Evolutionary conservation across 495 filamentous ascomycete genomes (phyloP).

Genomic region (Darksidea phi): DNA sequence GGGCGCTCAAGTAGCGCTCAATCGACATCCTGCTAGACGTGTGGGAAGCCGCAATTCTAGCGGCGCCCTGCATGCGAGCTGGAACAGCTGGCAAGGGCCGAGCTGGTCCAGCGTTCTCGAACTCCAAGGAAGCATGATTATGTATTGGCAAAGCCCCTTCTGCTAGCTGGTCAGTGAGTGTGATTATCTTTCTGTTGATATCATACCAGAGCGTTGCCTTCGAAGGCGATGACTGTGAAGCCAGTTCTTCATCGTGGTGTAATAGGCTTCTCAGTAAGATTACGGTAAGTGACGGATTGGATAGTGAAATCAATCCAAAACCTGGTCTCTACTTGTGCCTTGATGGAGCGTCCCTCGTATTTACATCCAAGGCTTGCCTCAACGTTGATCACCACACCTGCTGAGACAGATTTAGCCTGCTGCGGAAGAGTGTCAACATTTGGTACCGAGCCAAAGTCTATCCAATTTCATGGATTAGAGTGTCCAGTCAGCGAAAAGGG

Average conservation of each 20-base stretch:
- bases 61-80: neutral
- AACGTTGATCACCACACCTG: constrained; percentile 5
- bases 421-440: constrained; percentile 22
- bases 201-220: constrained; percentile 18
- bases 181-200: too few relatives aligned
- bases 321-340: neutral
- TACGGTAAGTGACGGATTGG: neutral
- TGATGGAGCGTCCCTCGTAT: constrained; percentile 13
- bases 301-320: neutral
- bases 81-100: neutral
- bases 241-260: constrained; percentile 22
- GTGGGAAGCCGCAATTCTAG: constrained; percentile 21
- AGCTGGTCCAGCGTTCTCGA: neutral
- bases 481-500: constrained; percentile 21
- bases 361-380: constrained; percentile 14
- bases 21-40: constrained; percentile 29
- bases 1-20: constrained; percentile 27
- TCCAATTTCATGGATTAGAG: constrained; percentile 10
- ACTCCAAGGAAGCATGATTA: constrained; percentile 6
- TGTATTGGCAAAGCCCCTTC: constrained; percentile 10
- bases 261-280: neutral
- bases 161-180: neutral
- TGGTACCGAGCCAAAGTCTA: constrained; percentile 22
- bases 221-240: constrained; percentile 21
- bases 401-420: constrained; percentile 34